Evolutionary conservation across 495 filamentous ascomycete genomes (phyloP).

Genomic region (Aspergillus affinis): DNA sequence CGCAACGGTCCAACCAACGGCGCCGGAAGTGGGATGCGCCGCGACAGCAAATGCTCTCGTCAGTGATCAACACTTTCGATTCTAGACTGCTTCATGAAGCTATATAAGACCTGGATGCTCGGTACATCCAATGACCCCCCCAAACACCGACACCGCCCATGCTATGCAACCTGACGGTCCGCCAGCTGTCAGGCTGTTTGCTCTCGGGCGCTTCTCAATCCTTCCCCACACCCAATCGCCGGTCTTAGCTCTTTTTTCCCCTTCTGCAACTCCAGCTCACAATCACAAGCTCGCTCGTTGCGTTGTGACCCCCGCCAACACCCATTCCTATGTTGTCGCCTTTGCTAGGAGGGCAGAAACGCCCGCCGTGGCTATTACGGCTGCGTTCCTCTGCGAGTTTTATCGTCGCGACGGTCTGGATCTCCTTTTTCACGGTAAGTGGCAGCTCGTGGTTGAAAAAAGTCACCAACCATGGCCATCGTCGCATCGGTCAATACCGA

Average conservation of each 20-base stretch:
- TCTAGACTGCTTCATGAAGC: not conserved
- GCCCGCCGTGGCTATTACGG: conserved; percentile 44
- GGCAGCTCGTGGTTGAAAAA: conserved; percentile 37
- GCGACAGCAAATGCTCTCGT: not conserved
- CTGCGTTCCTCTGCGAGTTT: conserved; percentile 61
- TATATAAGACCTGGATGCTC: not conserved
- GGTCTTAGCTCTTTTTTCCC: not conserved
- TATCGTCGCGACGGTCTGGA: conserved; percentile 59
- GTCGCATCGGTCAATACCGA: not conserved
- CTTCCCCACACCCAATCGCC: not conserved
- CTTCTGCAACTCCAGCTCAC: not conserved
- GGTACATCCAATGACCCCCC: not conserved
- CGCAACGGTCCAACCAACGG: too few relatives aligned
- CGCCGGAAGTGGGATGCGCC: too few relatives aligned
- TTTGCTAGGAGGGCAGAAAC: conserved; percentile 2
- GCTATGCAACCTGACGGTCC: not conserved
- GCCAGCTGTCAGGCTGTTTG: not conserved
- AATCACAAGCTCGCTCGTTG: not conserved
- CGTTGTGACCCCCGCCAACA: not conserved
- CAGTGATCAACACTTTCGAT: not conserved
- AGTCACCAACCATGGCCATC: too few relatives aligned
- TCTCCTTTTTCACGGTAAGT: conserved; percentile 65
- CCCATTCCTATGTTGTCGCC: not conserved
- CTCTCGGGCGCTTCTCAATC: not conserved
- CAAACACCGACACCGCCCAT: too few relatives aligned